Evolutionary conservation across 192 early-diverging fungal species (phyloP).

Genomic region (Phlyctochytrium bullatum): DNA sequence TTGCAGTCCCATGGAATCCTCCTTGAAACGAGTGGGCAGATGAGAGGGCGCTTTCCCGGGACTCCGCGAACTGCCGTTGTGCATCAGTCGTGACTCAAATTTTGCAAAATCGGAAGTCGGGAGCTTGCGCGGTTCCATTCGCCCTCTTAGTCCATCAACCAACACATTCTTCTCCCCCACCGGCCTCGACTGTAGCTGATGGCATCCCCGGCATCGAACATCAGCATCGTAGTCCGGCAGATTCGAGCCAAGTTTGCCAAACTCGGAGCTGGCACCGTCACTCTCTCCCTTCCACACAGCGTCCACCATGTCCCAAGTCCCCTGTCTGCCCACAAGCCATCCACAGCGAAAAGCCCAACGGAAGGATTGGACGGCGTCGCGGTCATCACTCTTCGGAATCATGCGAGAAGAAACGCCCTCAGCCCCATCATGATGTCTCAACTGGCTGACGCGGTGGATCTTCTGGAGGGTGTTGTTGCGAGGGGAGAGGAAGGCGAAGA

Average conservation of each 20-base stretch:
- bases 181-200: too few species aligned
- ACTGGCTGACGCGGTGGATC: conserved; percentile 8
- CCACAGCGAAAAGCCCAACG: not conserved
- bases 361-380: not conserved
- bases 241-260: not conserved
- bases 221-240: not conserved
- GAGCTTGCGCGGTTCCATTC: too few species aligned
- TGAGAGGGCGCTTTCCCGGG: too few species aligned
- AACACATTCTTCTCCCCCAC: too few species aligned
- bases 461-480: not conserved
- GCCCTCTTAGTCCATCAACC: too few species aligned
- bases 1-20: too few species aligned
- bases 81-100: too few species aligned
- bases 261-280: not conserved
- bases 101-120: too few species aligned
- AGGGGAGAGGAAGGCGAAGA: not conserved
- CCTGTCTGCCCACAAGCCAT: not conserved
- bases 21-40: too few species aligned
- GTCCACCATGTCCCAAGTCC: not conserved
- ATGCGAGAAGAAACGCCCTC: conserved; percentile 16
- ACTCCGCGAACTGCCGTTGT: too few species aligned
- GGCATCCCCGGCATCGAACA: too few species aligned
- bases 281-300: not conserved
- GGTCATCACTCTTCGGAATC: conserved; percentile 15
- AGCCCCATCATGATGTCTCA: conserved; percentile 29